Conservation (phyloP, 345 rosid species). For the Pugionium cornutum region DNA sequence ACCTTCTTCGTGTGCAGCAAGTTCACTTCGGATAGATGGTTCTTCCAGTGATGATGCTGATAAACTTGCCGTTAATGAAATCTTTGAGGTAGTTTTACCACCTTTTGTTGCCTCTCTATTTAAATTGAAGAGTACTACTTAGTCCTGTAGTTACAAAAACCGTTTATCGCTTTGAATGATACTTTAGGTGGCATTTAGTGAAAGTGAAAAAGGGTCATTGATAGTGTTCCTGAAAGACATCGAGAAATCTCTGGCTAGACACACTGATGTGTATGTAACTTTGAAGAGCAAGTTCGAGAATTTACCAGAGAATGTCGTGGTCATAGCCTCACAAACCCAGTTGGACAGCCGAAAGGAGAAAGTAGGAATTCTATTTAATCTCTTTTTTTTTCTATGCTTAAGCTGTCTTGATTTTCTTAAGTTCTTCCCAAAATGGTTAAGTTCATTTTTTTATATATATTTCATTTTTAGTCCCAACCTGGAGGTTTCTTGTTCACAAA, state of each 20-base stretch:
- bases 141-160: slow-evolving; percentile 16
- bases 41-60: slow-evolving; percentile 72
- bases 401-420: no score
- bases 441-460: no score
- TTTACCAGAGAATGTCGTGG: slow-evolving; percentile 71
- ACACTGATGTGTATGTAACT: slow-evolving; percentile 63
- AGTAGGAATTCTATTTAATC: slow-evolving; percentile 43
- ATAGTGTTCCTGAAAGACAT: slow-evolving; percentile 86
- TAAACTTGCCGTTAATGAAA: slow-evolving; percentile 72
- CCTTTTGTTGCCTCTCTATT: slow-evolving; percentile 13
- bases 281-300: slow-evolving; percentile 77
- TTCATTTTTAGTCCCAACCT: slow-evolving; percentile 71
- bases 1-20: slow-evolving; percentile 50
- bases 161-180: slow-evolving; percentile 23
- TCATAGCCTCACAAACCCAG: slow-evolving; percentile 86
- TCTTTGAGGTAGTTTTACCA: slow-evolving; percentile 68
- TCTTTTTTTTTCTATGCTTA: neutral
- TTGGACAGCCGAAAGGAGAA: slow-evolving; percentile 95
- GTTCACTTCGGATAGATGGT: slow-evolving; percentile 82
- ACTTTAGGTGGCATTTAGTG: slow-evolving; percentile 65
- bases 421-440: no score
- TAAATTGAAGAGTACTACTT: slow-evolving; percentile 17
- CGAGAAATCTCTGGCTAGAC: slow-evolving; percentile 69
- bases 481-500: slow-evolving; percentile 92
- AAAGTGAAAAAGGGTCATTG: slow-evolving; percentile 69